Evolutionary conservation across 768 basidiomycete genomes (phyloP).

Genomic region (Rhodotorula toruloides): DNA sequence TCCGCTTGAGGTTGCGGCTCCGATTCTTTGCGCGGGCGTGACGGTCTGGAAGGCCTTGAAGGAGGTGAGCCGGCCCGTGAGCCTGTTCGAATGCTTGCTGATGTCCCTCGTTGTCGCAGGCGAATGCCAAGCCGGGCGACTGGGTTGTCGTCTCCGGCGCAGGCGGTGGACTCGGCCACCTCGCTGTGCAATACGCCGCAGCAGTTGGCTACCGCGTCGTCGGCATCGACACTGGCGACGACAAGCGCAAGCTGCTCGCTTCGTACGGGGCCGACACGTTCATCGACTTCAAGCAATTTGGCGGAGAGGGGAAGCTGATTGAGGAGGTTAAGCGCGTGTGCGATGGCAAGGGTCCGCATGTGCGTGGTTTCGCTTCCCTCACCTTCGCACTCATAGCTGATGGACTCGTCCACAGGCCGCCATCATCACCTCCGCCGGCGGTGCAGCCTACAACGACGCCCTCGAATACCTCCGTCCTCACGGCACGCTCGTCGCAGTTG

Average conservation of each 20-base stretch:
- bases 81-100: background rate
- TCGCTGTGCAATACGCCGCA: constrained; percentile 75
- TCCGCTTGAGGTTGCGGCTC: constrained; percentile 54
- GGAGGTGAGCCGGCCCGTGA: constrained; percentile 13
- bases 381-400: background rate
- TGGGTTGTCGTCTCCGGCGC: constrained; percentile 60
- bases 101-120: constrained; percentile 45
- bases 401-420: constrained; percentile 36
- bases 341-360: constrained; percentile 65
- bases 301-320: constrained; percentile 64
- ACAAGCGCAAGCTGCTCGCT: constrained; percentile 53
- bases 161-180: constrained; percentile 42
- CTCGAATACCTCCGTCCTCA: constrained; percentile 67
- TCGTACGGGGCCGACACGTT: constrained; percentile 42
- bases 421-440: constrained; percentile 47
- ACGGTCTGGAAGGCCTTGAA: constrained; percentile 85
- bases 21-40: constrained; percentile 50
- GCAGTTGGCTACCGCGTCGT: constrained; percentile 73
- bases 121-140: constrained; percentile 61
- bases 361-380: background rate
- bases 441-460: constrained; percentile 48
- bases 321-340: constrained; percentile 53
- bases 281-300: constrained; percentile 67
- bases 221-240: constrained; percentile 71
- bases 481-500: constrained; percentile 72